Percentiles rank a stretch among this genome's conserved stretches.
These are phyloP conservation scores for Gilbertella persicaria DNA, from an alignment of 371 early-diverging fungal genomes.

Conservation along the genomic window DNA sequence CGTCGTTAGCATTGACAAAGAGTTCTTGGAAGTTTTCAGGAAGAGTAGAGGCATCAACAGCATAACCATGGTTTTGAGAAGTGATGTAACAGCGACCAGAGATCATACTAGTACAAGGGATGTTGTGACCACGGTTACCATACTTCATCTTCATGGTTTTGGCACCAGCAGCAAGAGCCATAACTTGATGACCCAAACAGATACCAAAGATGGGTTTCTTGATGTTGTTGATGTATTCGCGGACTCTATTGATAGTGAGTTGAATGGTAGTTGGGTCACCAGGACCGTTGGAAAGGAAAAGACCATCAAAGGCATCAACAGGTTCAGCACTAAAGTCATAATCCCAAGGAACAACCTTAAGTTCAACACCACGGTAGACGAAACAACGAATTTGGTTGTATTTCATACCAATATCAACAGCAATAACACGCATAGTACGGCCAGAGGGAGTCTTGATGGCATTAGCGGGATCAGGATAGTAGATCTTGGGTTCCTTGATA, in stretches of 20 bases:
- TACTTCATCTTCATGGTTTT: conserved; percentile 93
- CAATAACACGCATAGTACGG: conserved; percentile 80
- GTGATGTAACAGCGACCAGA: conserved; percentile 94
- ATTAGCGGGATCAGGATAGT: conserved; percentile 62
- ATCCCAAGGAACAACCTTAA: conserved; percentile 95
- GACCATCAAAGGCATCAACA: conserved; percentile 80
- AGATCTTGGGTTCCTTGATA: conserved; percentile 73
- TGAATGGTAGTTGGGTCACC: conserved; percentile 90
- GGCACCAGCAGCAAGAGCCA: conserved; percentile 93
- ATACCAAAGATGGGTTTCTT: conserved; percentile 96
- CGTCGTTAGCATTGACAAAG: conserved; percentile 94
- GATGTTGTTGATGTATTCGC: conserved; percentile 63
- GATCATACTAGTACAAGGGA: conserved; percentile 93
- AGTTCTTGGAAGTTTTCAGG: conserved; percentile 77
- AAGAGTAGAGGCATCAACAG: conserved; percentile 71
- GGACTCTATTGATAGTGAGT: conserved; percentile 73
- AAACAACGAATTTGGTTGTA: conserved; percentile 97
- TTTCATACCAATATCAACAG: conserved; percentile 97
- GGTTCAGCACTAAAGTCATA: conserved; percentile 82
- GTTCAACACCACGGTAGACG: conserved; percentile 88
- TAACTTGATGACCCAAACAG: conserved; percentile 95
- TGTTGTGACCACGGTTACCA: conserved; percentile 98
- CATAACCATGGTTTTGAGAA: conserved; percentile 96
- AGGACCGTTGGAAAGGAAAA: conserved; percentile 96
- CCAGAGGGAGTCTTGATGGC: conserved; percentile 72